Percentiles rank a stretch among this genome's conserved stretches.
These are phyloP conservation scores for Suillus clintonianus DNA, from an alignment of 768 basidiomycete genomes.

Conservation along the genomic window DNA sequence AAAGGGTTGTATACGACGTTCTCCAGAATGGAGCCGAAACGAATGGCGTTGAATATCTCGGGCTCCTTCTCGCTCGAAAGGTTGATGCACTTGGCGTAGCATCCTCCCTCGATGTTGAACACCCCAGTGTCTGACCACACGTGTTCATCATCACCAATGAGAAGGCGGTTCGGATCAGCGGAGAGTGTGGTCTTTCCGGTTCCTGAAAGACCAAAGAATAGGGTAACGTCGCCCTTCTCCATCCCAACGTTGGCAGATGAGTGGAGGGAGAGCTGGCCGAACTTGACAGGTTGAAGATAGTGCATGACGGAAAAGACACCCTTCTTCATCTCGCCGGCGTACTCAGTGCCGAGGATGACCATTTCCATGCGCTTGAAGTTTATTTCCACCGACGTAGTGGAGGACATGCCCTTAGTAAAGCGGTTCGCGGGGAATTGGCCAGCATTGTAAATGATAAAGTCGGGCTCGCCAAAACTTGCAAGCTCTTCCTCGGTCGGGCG, in stretches of 20 bases:
- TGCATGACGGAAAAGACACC: slow-evolving; percentile 99
- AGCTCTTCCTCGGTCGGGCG: slow-evolving; percentile 96
- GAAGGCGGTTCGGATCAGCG: slow-evolving; percentile 88
- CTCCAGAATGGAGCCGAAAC: slow-evolving; percentile 95
- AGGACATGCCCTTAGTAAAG: slow-evolving; percentile 99
- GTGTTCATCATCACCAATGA: slow-evolving; percentile 99
- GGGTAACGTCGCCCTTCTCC: slow-evolving; percentile 86
- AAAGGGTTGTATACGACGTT: slow-evolving; percentile 95
- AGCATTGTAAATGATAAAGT: slow-evolving; percentile 99
- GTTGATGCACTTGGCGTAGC: slow-evolving; percentile 98
- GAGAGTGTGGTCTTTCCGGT: slow-evolving; percentile 99
- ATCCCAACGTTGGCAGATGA: slow-evolving; percentile 97
- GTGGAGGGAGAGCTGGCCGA: slow-evolving; percentile 95
- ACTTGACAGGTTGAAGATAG: slow-evolving; percentile 98
- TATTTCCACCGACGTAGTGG: slow-evolving; percentile 97
- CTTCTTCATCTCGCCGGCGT: slow-evolving; percentile 99
- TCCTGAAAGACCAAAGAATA: slow-evolving; percentile 98
- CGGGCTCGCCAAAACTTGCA: slow-evolving; percentile 92
- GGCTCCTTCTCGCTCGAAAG: slow-evolving; percentile 97
- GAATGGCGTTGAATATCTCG: slow-evolving; percentile 94
- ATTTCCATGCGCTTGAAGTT: slow-evolving; percentile 99
- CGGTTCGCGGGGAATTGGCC: slow-evolving; percentile 99
- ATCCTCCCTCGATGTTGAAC: slow-evolving; percentile 99
- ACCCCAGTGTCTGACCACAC: slow-evolving; percentile 99
- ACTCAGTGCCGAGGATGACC: slow-evolving; percentile 99